Evolutionary conservation across 306 rosid genomes (phyloP), one percentile per base, ranked within the genome.

Genomic region (Glycine latifolia): DNA sequence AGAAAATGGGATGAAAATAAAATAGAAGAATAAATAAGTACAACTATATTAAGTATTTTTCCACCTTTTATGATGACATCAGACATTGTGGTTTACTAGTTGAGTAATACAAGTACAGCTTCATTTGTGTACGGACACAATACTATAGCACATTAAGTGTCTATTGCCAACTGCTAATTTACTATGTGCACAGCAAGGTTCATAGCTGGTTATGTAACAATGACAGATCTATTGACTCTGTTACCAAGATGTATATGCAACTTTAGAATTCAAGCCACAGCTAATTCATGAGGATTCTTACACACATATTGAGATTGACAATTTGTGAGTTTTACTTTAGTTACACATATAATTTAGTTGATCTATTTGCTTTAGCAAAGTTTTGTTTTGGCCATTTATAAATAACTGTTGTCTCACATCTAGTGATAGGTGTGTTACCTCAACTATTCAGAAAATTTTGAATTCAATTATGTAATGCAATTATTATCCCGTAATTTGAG

Each of bases 191-290:
- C 79, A 84, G 79, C 87, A 81, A 69, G 66, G 73, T 54, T 82
- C 81, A 68, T 48, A 71, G 76, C 85, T 87, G 90, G 76, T 79
- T 81, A 33, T 70, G 79, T 54, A 60, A 5, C 48, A 65, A 78
- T 73, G 80, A 70, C 83, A 74, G 86, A 78, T 75, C 60, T 76
- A 75, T 33, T 59, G 7, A 75, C 78, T 66, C 73, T 68, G 61
- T 79, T 80, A 65, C n/a, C 67, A 44, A 71, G 60, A 67, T 63
- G 8, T 31, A 15, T 3, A 26, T 67, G 72, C 73, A 55, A 58
- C 77, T 73, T 73, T 65, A 79, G 50, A 49, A 55, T 79, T 79
- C 60, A 62, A 78, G 16, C 39, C 86, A 48, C 52, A 65, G 13
- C 15, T 63, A 61, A 50, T 65, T 63, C 67, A 31, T 53, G 39